Percentiles rank a stretch among this genome's conserved stretches.
Evolutionary conservation across 2,329 filamentous ascomycete genomes (phyloP).

Genomic region (Phaeoacremonium minimum): DNA sequence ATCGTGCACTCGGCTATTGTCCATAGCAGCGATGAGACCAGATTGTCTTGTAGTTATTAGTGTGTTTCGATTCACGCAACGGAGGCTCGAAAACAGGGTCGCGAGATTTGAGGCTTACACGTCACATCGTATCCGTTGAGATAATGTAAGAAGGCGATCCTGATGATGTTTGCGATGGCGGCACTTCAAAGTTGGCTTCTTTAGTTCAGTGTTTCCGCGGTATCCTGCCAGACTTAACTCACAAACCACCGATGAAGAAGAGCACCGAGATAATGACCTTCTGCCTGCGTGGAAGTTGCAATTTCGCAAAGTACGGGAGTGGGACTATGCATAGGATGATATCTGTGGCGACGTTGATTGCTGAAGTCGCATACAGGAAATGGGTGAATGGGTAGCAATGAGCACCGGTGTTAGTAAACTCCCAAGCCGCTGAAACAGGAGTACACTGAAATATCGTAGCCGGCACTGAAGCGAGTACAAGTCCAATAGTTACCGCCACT

Average conservation of each 20-base stretch:
- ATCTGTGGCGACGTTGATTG: slow-evolving; percentile 4
- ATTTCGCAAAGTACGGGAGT: slow-evolving; percentile 4
- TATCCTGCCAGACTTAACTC: background rate
- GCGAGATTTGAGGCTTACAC: background rate
- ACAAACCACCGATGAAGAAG: slow-evolving; percentile 6
- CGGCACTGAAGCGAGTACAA: slow-evolving; percentile 1
- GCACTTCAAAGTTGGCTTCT: slow-evolving; percentile 3
- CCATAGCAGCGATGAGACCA: slow-evolving; percentile 5
- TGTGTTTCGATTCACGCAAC: too few species aligned
- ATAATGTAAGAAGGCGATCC: background rate
- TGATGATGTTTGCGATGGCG: slow-evolving; percentile 1
- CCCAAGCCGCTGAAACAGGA: slow-evolving; percentile 5
- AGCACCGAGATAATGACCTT: slow-evolving; percentile 4
- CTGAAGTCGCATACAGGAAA: slow-evolving; percentile 3
- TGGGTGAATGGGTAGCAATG: slow-evolving; percentile 4
- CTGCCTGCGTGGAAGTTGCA: slow-evolving; percentile 5
- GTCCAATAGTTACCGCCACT: slow-evolving; percentile 4
- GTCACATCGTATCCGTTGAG: slow-evolving; percentile 4
- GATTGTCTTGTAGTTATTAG: slow-evolving; percentile 8
- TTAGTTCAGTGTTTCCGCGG: background rate
- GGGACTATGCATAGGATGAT: slow-evolving; percentile 3
- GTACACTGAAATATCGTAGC: slow-evolving; percentile 2
- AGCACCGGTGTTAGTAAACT: slow-evolving; percentile 1
- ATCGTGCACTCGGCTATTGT: slow-evolving; percentile 6
- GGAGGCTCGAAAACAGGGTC: background rate